Evolutionary conservation across 345 rosid genomes (phyloP), one percentile per base, ranked within the genome.

Genomic region (Conringia planisiliqua): DNA sequence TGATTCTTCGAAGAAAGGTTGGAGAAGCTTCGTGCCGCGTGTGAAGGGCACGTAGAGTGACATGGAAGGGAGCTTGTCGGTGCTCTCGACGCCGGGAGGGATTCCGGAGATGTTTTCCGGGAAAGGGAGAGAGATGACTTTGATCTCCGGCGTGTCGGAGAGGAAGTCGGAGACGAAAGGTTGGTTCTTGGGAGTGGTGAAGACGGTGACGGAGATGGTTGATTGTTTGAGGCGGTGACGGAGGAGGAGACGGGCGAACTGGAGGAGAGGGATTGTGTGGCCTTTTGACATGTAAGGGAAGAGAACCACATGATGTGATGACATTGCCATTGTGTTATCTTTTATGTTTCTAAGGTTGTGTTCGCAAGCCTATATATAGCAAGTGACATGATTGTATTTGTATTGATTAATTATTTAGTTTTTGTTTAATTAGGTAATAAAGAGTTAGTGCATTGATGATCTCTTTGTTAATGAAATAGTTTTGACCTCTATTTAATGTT

Each of bases 281-380:
- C 98, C 90, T 78, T 90, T 88, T 4, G 95, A 81, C 95, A 89
- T 85, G 88, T 85, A 93, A 14, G 98, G 96, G 78, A 86, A 86
- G 57, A 93, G 69, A 61, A 85, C 79, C n/a, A 80, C 87, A 68
- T 93, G 93, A 3, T 69, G 30, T 35, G 72, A 20, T 35, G 68
- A 65, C 12, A 24, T 38, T 10, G 35, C 30, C 76, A 77, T 77
- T 46, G 46, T 56, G 26, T 59, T 43, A 47, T 17, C 5, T 16
- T 9, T 0, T 22, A 35, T 46, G 60, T 44, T 56, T 64, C 47
- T 52, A 32, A 43, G 13, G 6, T 17, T 67, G 35, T 30, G 54
- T 39, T 67, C 10, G 52, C 50, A 30, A 42, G 17, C 33, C 12
- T 56, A 24, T 51, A 51, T 64, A 73, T 58, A 74, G 22, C 60